Percentiles rank a stretch among this genome's conserved stretches.
Evolutionary conservation across 2,329 filamentous ascomycete species (phyloP).

Genomic region (Mariannaea elegans): DNA sequence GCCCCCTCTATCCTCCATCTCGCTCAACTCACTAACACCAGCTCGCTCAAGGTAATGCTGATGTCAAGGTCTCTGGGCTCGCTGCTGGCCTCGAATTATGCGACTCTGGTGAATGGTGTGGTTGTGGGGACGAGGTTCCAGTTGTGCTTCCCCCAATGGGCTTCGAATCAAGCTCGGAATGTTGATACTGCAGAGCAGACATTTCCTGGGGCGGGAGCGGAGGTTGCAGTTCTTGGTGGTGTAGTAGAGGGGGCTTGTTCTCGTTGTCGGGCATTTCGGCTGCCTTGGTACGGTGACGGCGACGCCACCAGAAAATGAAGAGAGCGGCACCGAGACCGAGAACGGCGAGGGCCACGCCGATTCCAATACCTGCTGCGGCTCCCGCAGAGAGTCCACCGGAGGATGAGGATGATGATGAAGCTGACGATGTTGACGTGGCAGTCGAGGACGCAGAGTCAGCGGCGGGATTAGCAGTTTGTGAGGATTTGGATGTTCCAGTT

Average conservation of each 20-base stretch:
- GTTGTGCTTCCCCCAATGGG: slow-evolving; percentile 6
- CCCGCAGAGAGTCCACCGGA: slow-evolving; percentile 38
- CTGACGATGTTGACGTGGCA: slow-evolving; percentile 7
- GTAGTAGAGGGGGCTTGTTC: neutral
- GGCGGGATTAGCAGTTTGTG: slow-evolving; percentile 1
- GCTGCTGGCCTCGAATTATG: neutral
- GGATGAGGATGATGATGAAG: neutral
- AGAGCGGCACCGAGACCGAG: slow-evolving; percentile 33
- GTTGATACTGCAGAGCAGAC: neutral
- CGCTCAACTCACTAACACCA: no score
- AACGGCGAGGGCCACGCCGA: slow-evolving; percentile 40
- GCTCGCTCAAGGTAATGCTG: no score
- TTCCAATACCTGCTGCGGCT: slow-evolving; percentile 43
- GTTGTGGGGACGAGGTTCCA: neutral
- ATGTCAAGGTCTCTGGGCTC: neutral
- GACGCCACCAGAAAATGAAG: slow-evolving; percentile 43
- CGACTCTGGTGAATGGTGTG: neutral
- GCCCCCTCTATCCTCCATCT: neutral
- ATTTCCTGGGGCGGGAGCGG: slow-evolving; percentile 16
- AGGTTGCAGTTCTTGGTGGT: neutral
- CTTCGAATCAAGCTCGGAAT: slow-evolving; percentile 16
- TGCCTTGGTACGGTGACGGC: neutral
- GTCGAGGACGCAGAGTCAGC: slow-evolving; percentile 14
- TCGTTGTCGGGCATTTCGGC: neutral
- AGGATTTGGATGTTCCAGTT: neutral